Conservation (phyloP, 345 rosid genomes). For the Theobroma cacao region DNA sequence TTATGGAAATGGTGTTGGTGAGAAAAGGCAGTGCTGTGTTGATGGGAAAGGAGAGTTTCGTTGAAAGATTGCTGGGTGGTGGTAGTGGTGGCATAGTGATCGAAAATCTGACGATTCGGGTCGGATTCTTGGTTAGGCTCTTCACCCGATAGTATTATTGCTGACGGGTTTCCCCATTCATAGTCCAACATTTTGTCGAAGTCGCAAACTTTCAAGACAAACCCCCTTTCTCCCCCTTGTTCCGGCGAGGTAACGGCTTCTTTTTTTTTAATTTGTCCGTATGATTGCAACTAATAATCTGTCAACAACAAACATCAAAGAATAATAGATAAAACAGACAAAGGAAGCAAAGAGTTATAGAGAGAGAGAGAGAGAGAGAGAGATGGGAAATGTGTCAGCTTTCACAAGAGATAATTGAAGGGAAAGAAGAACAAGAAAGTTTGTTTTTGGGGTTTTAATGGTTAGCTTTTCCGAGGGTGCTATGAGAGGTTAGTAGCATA, state of each 20-base stretch:
- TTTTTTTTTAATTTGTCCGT: neutral
- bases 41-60: slow-evolving; percentile 31
- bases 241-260: slow-evolving; percentile 23
- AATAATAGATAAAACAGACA: neutral
- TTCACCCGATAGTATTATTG: slow-evolving; percentile 43
- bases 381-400: slow-evolving; percentile 30
- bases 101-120: slow-evolving; percentile 53
- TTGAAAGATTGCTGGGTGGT: slow-evolving; percentile 28
- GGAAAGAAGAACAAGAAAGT: neutral
- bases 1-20: slow-evolving; percentile 23
- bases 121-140: slow-evolving; percentile 40
- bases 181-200: slow-evolving; percentile 70
- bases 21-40: slow-evolving; percentile 24
- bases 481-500: neutral
- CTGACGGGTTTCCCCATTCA: slow-evolving; percentile 77
- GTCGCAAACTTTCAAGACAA: neutral
- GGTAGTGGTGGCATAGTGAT: slow-evolving; percentile 33
- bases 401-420: slow-evolving; percentile 13
- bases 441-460: neutral
- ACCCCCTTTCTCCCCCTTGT: neutral
- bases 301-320: slow-evolving; percentile 10
- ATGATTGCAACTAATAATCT: slow-evolving; percentile 13
- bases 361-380: neutral
- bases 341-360: neutral
- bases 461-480: neutral